phyloP scores from a whole-genome alignment of 768 basidiomycete species.

The Aureoboletus auriporus region DNA sequence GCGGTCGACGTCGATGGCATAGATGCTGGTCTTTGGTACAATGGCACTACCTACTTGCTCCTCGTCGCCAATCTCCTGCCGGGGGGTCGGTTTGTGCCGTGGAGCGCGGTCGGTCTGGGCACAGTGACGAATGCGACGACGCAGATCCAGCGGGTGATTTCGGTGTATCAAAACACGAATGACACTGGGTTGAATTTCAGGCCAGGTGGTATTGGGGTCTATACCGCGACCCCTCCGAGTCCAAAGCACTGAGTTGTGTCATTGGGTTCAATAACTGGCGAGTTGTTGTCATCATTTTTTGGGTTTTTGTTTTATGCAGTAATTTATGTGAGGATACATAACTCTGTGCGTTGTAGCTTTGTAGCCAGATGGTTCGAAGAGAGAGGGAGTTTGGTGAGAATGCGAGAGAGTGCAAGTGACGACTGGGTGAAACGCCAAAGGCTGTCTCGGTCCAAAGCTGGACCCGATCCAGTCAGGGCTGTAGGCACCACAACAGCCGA shows the following conservation, averaged over 20 bases:
- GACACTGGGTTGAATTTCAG: constrained; percentile 15
- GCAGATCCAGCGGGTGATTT: constrained; percentile 8
- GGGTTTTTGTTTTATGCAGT: no score
- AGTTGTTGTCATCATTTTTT: no score
- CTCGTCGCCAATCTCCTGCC: constrained; percentile 3
- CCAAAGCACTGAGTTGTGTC: background rate
- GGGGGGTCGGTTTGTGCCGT: constrained; percentile 1
- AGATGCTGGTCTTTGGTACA: constrained; percentile 22
- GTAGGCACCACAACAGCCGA: no score
- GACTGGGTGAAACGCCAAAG: no score
- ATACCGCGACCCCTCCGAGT: constrained; percentile 7
- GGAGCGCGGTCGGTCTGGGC: constrained; percentile 14
- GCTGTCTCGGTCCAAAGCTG: no score
- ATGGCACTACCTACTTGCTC: constrained; percentile 21
- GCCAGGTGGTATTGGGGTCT: constrained; percentile 21
- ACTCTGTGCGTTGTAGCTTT: no score
- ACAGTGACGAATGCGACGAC: constrained; percentile 9
- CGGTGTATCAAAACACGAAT: constrained; percentile 7
- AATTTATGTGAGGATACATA: no score
- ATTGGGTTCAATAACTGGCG: no score
- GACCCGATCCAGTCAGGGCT: no score
- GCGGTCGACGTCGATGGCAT: constrained; percentile 13
- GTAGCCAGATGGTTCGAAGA: no score
- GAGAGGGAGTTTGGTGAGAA: no score
- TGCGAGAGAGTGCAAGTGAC: no score